phyloP scores from a whole-genome alignment of 1,284 basidiomycete species.

The Leccinum subfulvum region DNA sequence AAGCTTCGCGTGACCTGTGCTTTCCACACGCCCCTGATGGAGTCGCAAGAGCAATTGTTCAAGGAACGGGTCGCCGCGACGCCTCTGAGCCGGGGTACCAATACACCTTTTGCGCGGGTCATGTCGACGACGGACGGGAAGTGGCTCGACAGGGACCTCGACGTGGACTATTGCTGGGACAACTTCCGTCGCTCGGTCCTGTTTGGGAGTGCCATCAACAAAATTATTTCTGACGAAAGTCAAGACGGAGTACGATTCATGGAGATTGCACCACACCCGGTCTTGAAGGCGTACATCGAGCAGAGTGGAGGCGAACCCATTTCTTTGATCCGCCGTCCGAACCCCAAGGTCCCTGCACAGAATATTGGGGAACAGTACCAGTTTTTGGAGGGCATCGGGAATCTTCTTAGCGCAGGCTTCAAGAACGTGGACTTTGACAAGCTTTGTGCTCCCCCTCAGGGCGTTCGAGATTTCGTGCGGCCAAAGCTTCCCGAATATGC shows the following conservation, averaged over 20 bases:
- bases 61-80: too few species aligned
- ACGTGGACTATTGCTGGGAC: conserved; percentile 31
- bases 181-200: conserved; percentile 32
- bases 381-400: conserved; percentile 29
- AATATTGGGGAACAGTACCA: conserved; percentile 34
- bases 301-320: conserved; percentile 33
- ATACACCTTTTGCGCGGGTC: conserved; percentile 22
- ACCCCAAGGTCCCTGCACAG: conserved; percentile 27
- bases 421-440: conserved; percentile 28
- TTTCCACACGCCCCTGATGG: too few species aligned
- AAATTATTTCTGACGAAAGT: conserved; percentile 29
- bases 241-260: conserved; percentile 26
- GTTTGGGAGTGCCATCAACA: conserved; percentile 33
- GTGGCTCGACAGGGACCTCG: conserved; percentile 33
- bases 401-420: conserved; percentile 27
- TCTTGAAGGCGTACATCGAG: conserved; percentile 32
- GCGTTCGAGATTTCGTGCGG: conserved; percentile 14
- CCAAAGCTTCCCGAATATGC: conserved; percentile 19
- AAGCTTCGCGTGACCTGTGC: conserved; percentile 21
- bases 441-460: conserved; percentile 22
- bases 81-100: conserved; percentile 19
- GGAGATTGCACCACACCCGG: conserved; percentile 33
- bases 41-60: too few species aligned
- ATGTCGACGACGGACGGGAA: conserved; percentile 34
- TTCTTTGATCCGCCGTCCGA: conserved; percentile 29